Percentiles rank a stretch among this genome's conserved stretches.
Evolutionary conservation across 2,329 filamentous ascomycete genomes (phyloP).

Genomic region (Colletotrichum sp.): DNA sequence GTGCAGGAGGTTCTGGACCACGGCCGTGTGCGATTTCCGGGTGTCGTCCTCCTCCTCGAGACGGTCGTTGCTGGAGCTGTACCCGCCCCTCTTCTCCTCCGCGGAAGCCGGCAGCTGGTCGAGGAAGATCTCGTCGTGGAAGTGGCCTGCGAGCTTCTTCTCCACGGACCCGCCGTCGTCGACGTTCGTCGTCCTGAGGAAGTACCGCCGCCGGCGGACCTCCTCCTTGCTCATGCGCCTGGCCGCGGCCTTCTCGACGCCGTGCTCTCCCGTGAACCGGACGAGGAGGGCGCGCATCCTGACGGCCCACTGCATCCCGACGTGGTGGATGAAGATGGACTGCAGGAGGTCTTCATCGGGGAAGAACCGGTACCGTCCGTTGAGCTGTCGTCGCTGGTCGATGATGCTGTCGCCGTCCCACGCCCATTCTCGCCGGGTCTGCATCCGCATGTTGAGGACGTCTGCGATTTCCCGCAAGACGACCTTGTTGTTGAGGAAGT

Average conservation of each 20-base stretch:
- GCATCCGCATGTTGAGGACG: constrained; percentile 49
- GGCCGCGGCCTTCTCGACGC: constrained; percentile 35
- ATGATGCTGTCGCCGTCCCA: constrained; percentile 41
- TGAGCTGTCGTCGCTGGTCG: constrained; percentile 44
- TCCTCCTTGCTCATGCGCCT: constrained; percentile 34
- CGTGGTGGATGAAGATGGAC: constrained; percentile 44
- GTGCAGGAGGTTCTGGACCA: constrained; percentile 63
- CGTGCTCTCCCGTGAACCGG: constrained; percentile 22
- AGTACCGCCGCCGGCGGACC: constrained; percentile 47
- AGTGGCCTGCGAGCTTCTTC: constrained; percentile 40
- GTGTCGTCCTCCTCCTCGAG: constrained; percentile 33
- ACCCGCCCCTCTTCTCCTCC: constrained; percentile 39
- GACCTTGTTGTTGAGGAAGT: constrained; percentile 41
- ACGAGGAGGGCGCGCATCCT: constrained; percentile 34
- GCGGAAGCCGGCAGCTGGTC: constrained; percentile 54
- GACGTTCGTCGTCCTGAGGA: constrained; percentile 32
- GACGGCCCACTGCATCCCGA: constrained; percentile 41
- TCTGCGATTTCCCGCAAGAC: constrained; percentile 48
- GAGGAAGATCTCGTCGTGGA: constrained; percentile 54
- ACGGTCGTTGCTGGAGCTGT: constrained; percentile 41
- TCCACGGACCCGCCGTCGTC: constrained; percentile 30
- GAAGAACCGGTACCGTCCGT: constrained; percentile 59
- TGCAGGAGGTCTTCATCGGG: constrained; percentile 57
- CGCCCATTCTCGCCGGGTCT: constrained; percentile 39
- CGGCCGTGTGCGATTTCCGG: constrained; percentile 46